Conservation (phyloP, 2,329 filamentous ascomycete species). For the Aureobasidium sp. region DNA sequence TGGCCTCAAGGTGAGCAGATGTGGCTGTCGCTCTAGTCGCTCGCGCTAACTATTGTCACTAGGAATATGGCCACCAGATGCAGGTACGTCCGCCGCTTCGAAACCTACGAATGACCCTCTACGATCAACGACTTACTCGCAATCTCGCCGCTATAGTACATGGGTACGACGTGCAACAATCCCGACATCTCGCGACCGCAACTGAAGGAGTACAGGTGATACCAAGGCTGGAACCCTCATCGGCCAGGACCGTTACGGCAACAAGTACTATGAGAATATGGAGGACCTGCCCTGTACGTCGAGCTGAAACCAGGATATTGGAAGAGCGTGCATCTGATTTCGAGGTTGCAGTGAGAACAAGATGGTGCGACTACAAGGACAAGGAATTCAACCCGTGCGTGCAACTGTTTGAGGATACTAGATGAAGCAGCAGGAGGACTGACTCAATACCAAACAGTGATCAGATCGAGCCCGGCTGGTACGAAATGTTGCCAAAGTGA, state of each 20-base stretch:
- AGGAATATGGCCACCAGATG: conserved; percentile 91
- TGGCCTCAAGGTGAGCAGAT: conserved; percentile 66
- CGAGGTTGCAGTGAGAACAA: conserved; percentile 64
- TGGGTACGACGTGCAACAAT: conserved; percentile 25
- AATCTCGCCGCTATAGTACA: conserved; percentile 25
- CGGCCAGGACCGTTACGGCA: conserved; percentile 81
- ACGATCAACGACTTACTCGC: conserved; percentile 19
- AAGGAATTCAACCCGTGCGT: conserved; percentile 72
- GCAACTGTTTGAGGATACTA: neutral
- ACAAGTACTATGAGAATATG: conserved; percentile 95
- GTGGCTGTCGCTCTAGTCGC: neutral
- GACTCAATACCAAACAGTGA: conserved; percentile 41
- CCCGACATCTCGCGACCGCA: conserved; percentile 3
- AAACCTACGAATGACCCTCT: conserved; percentile 21
- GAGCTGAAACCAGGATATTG: conserved; percentile 4
- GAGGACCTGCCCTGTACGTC: conserved; percentile 82
- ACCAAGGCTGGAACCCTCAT: conserved; percentile 89
- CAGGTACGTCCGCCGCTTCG: conserved; percentile 57
- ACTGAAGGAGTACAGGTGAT: conserved; percentile 59
- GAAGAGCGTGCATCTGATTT: conserved; percentile 8
- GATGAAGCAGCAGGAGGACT: neutral
- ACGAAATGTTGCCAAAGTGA: conserved; percentile 18
- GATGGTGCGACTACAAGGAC: conserved; percentile 96
- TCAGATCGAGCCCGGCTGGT: conserved; percentile 90
- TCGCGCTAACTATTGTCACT: conserved; percentile 32